Percentiles rank a stretch among this genome's conserved stretches.
phyloP scores from a whole-genome alignment of 805 yeast species.

The Wickerhamiella vanderwaltii region DNA sequence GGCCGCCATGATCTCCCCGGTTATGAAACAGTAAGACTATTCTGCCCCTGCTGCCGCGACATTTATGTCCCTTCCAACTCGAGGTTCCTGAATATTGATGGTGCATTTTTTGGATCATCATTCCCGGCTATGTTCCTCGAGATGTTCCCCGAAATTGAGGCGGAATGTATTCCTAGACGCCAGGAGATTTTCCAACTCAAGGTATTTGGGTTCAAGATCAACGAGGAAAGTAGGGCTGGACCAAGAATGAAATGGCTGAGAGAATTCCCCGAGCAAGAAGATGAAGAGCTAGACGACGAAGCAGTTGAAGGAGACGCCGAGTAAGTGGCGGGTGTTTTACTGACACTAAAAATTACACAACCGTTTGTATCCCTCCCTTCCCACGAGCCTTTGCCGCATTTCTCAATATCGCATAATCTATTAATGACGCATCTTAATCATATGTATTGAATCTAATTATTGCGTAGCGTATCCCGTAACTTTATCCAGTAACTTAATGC shows the following conservation, averaged over 20 bases:
- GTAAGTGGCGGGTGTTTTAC: too few species aligned
- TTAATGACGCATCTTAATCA: too few species aligned
- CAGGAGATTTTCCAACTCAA: constrained; percentile 46
- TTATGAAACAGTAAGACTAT: constrained; percentile 78
- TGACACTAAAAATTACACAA: too few species aligned
- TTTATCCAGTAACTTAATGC: constrained; percentile 76
- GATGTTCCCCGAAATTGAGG: constrained; percentile 82
- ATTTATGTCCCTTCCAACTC: constrained; percentile 77
- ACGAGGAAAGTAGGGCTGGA: constrained; percentile 64
- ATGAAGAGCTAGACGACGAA: constrained; percentile 4
- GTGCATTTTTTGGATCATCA: constrained; percentile 93
- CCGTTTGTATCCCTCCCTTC: too few species aligned
- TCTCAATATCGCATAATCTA: too few species aligned
- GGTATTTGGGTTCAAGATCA: constrained; percentile 76
- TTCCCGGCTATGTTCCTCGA: constrained; percentile 88
- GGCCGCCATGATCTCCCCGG: constrained; percentile 89
- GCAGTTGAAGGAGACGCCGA: not conserved
- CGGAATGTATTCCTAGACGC: constrained; percentile 52
- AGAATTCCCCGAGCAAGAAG: constrained; percentile 54
- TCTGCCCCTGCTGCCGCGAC: constrained; percentile 91
- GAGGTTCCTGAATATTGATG: constrained; percentile 82
- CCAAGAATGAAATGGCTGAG: constrained; percentile 96
- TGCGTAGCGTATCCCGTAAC: constrained; percentile 58
- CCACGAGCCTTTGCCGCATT: too few species aligned
- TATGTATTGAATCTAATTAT: too few species aligned